Evolutionary conservation across 441 rosid genomes (phyloP).

Genomic region (Adansonia madagascariensis): DNA sequence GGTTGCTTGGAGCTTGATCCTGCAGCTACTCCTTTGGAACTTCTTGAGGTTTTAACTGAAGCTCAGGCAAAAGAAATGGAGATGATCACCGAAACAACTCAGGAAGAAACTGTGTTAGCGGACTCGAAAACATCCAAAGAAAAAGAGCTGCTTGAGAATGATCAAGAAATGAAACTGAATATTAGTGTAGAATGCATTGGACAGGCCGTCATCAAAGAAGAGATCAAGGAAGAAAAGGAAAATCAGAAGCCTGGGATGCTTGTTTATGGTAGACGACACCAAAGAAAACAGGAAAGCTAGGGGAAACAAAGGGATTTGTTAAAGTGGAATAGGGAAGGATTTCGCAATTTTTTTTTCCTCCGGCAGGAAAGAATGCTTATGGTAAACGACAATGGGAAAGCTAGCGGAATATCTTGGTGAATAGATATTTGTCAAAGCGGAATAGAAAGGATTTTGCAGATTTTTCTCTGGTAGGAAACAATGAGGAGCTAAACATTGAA

Average conservation of each 20-base stretch:
- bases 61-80: slow-evolving; percentile 34
- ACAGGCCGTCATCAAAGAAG: slow-evolving; percentile 13
- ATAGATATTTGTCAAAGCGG: neutral
- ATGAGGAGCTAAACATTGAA: neutral
- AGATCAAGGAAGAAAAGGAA: slow-evolving; percentile 28
- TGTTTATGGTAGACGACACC: slow-evolving; percentile 44
- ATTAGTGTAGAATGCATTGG: slow-evolving; percentile 16
- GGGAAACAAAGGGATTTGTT: neutral
- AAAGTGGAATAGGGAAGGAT: slow-evolving; percentile 10
- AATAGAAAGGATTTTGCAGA: neutral
- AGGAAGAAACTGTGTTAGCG: slow-evolving; percentile 18
- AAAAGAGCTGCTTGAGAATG: slow-evolving; percentile 29
- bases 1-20: slow-evolving; percentile 56
- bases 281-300: slow-evolving; percentile 17
- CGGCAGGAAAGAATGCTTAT: slow-evolving; percentile 5
- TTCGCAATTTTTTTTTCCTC: neutral
- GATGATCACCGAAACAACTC: slow-evolving; percentile 26
- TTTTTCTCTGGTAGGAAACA: too few relatives aligned
- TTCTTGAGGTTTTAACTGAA: slow-evolving; percentile 42
- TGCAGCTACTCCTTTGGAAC: slow-evolving; percentile 48
- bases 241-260: slow-evolving; percentile 24
- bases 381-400: neutral
- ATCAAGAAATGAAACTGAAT: slow-evolving; percentile 24
- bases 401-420: neutral
- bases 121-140: slow-evolving; percentile 18